Percentiles rank a stretch among this genome's conserved stretches.
Evolutionary conservation across 2,329 filamentous ascomycete species (phyloP).

Genomic region (Talaromyces amestolkiae): DNA sequence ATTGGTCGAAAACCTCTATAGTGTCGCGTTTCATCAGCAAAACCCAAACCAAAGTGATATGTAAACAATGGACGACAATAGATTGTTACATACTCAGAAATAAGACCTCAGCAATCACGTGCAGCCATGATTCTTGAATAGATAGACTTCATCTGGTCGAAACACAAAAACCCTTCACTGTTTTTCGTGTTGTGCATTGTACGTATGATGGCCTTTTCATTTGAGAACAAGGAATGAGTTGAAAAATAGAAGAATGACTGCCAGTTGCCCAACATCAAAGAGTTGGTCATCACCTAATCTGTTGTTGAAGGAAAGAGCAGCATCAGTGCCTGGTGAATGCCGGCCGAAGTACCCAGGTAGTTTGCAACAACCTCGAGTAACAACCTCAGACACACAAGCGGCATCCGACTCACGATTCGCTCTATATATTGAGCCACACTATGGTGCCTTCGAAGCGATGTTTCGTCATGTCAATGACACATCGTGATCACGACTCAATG

Average conservation of each 20-base stretch:
- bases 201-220: neutral
- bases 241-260: neutral
- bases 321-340: neutral
- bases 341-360: too few species aligned
- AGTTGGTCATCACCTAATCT: constrained; percentile 14
- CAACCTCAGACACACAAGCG: neutral
- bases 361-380: neutral
- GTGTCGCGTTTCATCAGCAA: neutral
- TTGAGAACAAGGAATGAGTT: neutral
- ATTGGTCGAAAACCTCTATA: constrained; percentile 40
- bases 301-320: constrained; percentile 2
- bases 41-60: neutral
- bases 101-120: neutral
- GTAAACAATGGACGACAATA: neutral
- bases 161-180: neutral
- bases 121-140: neutral
- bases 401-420: neutral
- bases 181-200: neutral
- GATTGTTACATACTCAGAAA: neutral
- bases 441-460: neutral
- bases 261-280: neutral
- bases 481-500: too few species aligned
- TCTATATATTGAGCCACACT: neutral
- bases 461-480: too few species aligned
- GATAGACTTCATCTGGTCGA: neutral